Base-by-base conservation (phyloP, 805 yeast genomes). In the Tetrapisispora nanseiensis region DNA sequence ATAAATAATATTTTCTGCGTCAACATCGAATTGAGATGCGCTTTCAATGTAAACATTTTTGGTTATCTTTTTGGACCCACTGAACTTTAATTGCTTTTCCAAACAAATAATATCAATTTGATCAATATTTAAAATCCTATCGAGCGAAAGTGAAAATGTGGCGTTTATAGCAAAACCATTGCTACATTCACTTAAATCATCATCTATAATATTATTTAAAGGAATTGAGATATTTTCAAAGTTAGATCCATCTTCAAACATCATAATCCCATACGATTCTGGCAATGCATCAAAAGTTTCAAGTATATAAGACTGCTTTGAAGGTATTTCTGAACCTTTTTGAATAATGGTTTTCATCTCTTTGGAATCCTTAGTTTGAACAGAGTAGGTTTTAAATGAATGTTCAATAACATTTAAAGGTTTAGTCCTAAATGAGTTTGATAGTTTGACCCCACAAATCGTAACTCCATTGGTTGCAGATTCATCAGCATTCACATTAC, bases 401-500 rank as follows among this genome's bases (percentile, higher is more conserved):
- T 72, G 72, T 43, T 85, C 94, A 26, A 72, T 55, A 3, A 86
- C 69, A 20, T 68, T 63, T 38, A 86, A 71, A 10, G 59, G 56
- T 51, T 76, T 76, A 6, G 83, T 71, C 50, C 79, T 76, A 60
- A 78, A 81, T 52, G 78, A 72, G 31, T 77, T 72, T n/a, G 86
- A 76, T 30, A 86, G 67, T 37, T 77, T 70, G 32, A 86, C 82
- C 18, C 92, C 97, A 49, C 87, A 74, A 30, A 83, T 67, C n/a
- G 95, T 78, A 2, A 94, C 77, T 39, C 98, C 98, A 52, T 85
- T 71, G 12, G 86, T 95, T 40, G 86, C 86, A 35, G 97, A 80
- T 66, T 92, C 98, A 63, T 92, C 98, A 0, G 98, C 92, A 62
- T 92, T 92, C 35, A 92, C 94, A 40, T 81, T 85, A 61, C 81